Percentiles rank a stretch among this genome's conserved stretches.
phyloP scores from a whole-genome alignment of 768 basidiomycete species.

The Lyophyllum atratum region DNA sequence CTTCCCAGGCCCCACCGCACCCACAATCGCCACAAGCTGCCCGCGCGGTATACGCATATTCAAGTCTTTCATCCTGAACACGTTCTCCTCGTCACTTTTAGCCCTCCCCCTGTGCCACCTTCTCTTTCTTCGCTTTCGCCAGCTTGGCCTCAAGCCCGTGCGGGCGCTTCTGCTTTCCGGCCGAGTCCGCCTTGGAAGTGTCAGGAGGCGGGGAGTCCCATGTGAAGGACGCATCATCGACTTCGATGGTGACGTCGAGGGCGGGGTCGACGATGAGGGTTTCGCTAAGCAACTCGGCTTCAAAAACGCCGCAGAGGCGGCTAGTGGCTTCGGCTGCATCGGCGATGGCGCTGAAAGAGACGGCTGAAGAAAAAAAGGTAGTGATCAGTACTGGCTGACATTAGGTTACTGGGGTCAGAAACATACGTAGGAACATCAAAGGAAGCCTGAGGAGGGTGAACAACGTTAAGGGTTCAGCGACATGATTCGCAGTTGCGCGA shows the following conservation, averaged over 20 bases:
- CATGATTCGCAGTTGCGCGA: too few relatives aligned
- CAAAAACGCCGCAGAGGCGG: conserved; percentile 80
- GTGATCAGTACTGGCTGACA: background rate
- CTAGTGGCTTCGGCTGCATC: conserved; percentile 82
- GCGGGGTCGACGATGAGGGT: conserved; percentile 53
- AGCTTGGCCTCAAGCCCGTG: conserved; percentile 18
- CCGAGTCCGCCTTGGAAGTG: conserved; percentile 28
- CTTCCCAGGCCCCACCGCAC: conserved; percentile 75
- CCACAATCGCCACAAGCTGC: conserved; percentile 82
- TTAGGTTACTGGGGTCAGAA: background rate
- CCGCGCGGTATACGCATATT: conserved; percentile 73
- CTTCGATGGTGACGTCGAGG: conserved; percentile 64
- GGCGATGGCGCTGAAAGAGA: conserved; percentile 75
- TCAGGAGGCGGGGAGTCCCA: conserved; percentile 83
- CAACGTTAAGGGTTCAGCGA: conserved; percentile 77
- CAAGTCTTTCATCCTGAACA: conserved; percentile 68
- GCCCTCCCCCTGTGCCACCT: conserved; percentile 19
- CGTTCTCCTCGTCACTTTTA: conserved; percentile 40
- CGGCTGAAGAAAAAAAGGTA: conserved; percentile 44
- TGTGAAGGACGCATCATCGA: conserved; percentile 72
- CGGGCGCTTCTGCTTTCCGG: conserved; percentile 31
- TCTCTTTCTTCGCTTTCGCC: conserved; percentile 31
- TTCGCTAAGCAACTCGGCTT: conserved; percentile 74
- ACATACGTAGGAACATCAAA: conserved; percentile 68
- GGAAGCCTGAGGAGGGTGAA: conserved; percentile 86